Base-by-base conservation (phyloP, 306 rosid species). In the Hippophae rhamnoides region DNA sequence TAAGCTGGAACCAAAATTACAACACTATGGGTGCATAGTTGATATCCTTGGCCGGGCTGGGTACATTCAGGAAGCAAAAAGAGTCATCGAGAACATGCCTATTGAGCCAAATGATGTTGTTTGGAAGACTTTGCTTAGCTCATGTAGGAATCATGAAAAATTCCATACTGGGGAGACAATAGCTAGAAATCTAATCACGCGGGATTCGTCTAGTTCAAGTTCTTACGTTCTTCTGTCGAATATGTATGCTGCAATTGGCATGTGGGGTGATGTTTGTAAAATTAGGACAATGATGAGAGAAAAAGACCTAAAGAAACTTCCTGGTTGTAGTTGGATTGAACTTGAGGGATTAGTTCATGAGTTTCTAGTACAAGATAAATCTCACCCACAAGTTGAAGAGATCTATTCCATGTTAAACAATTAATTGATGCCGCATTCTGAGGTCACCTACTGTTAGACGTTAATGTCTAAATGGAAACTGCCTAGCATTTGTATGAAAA, bases 11-110 rank as follows among this genome's bases (percentile, higher is more conserved):
- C 89, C 93, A 7, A 84, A 82, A 67, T 52, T 84, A 72, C 95
- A 87, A 63, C 95, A 87, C 57, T 87, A 79, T 55, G 93, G 93
- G 51, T 84, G 92, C 77, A 72, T 84, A 74, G 89, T 87, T 47
- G 86, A 87, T 63, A 77, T 84, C 50, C 76, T 84, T 57, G 66
- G 92, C 64, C 82, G 88, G 4, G 82, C 93, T 10, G 89, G 93
- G 65, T 83, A 50, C 0, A 54, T 87, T 9, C 83, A 87, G 80
- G 85, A 72, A 63, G 89, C 89, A 27, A 68, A 51, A 64, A 80
- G 70, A 47, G 71, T 87, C 57, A 42, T 76, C 3, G 82, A 78
- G 48, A 74, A 64, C 27, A 84, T 87, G 95, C 95, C 87, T 11
- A 54, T 87, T 26, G 68, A 84, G 81, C 89, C 95, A 7, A 87